Evolutionary conservation across 257 asterid species (phyloP).

Genomic region (Lycium ferocissimum): DNA sequence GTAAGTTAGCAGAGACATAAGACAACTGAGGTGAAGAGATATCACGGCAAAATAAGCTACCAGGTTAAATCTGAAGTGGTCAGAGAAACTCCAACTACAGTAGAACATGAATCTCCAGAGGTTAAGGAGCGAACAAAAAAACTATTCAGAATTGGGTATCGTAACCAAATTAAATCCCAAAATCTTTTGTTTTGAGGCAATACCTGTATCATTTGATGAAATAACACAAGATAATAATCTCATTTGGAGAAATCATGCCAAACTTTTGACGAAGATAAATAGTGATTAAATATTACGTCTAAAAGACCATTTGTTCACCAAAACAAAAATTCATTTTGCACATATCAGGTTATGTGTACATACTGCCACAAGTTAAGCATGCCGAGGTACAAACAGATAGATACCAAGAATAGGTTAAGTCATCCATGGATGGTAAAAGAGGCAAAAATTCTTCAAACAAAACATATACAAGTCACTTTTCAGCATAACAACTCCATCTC

Average conservation of each 20-base stretch:
- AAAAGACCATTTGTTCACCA: neutral
- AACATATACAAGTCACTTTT: neutral
- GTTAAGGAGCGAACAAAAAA: neutral
- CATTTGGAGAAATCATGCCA: neutral
- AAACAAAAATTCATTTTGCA: no score
- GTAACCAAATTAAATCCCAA: neutral
- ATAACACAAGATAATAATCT: neutral
- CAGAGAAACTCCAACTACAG: neutral
- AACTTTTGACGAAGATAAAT: neutral
- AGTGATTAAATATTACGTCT: neutral
- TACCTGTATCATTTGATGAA: neutral
- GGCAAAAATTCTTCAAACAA: neutral
- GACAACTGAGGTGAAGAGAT: neutral
- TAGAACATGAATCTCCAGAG: neutral
- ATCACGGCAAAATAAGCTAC: neutral
- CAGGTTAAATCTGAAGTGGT: neutral
- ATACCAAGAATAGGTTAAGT: neutral
- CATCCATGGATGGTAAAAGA: neutral
- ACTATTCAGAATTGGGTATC: no score
- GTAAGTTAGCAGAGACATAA: neutral
- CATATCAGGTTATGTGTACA: neutral
- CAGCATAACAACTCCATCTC: no score
- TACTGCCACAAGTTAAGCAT: neutral
- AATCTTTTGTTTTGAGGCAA: neutral
- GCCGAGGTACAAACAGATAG: neutral